Evolutionary conservation across 352 stramenopile species (phyloP), one percentile per base, ranked within the genome.

Genomic region (Globisporangium sylvaticum): DNA sequence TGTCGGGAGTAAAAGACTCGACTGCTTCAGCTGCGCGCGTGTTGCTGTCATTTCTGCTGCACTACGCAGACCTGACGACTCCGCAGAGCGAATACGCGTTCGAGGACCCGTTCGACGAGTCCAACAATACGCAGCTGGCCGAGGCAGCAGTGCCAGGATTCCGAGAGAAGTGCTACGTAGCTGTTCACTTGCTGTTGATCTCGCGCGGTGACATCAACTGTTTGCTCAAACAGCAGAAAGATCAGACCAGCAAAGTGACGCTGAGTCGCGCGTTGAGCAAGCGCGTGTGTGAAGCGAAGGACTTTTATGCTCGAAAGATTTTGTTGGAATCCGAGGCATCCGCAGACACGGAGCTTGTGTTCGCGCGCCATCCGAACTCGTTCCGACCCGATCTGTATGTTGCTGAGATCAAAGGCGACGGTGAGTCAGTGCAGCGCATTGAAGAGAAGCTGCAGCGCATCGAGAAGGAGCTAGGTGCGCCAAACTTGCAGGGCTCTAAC

Each of bases 231-330:
- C 71, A 89, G 32, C 71, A 81, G 8, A 64, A 76, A 44, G 66
- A 90, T 22, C 79, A 91, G 53, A 77, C 73, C 4, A 88, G 80
- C 42, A 76, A 78, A 31, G 79, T 94, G 18, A 92, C 83, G 44
- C 78, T 94, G 15, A 94, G 84, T 56, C 83, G 87, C 32, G 86
- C 86, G 7, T 60, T 94, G 12, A 94, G 84, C 58, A 80, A 77
- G 46, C 79, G 80, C 1, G 70, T 94, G 32, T 75, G 81, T 15
- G 74, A 79, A 8, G 78, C 77, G 0, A 78, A 74, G 7, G 81
- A 88, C 24, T 94, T 94, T 44, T 90, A 86, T 32, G 79, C 82
- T 1, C 74, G 77, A 22, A 92, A 94, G 68, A 83, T 94, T 24
- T 37, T 91, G 20, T 78, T 81, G 24, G 76, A 87, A 55, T 70